Percentiles rank a stretch among this genome's conserved stretches.
These are phyloP conservation scores for Erodium maritimum DNA, from an alignment of 345 rosid species.

Conservation along the genomic window DNA sequence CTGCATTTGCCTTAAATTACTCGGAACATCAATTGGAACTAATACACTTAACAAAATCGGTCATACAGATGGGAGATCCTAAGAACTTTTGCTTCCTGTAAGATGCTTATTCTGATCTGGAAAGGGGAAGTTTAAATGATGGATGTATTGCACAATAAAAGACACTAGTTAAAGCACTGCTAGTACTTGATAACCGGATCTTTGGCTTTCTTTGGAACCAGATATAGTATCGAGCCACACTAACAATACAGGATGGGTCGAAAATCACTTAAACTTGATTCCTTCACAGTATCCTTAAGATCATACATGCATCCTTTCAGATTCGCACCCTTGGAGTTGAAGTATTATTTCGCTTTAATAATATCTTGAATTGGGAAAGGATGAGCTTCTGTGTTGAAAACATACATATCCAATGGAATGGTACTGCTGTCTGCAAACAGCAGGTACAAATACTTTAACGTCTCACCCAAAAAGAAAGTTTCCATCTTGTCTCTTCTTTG, in stretches of 20 bases:
- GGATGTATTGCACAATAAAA: background rate
- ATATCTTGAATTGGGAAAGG: slow-evolving; percentile 54
- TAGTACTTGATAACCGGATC: background rate
- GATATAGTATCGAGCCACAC: background rate
- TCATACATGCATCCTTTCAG: background rate
- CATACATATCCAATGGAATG: slow-evolving; percentile 70
- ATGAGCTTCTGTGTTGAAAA: slow-evolving; percentile 93
- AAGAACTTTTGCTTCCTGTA: background rate
- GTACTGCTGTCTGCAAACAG: slow-evolving; percentile 68
- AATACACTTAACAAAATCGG: too few relatives aligned
- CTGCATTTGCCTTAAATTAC: too few relatives aligned
- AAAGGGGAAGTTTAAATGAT: background rate
- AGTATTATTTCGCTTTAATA: slow-evolving; percentile 9
- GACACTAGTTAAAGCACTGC: background rate
- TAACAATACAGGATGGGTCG: background rate
- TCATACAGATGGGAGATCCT: background rate
- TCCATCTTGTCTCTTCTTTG: slow-evolving; percentile 85
- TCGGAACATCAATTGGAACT: too few relatives aligned
- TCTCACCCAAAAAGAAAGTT: slow-evolving; percentile 88
- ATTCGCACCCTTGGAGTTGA: background rate
- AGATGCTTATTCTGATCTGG: background rate
- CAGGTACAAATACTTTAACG: slow-evolving; percentile 78
- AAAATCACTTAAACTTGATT: background rate
- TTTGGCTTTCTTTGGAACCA: background rate
- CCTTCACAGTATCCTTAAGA: slow-evolving; percentile 3